phyloP scores from a whole-genome alignment of 352 stramenopile genomes.

The Phytophthora uliginosa region DNA sequence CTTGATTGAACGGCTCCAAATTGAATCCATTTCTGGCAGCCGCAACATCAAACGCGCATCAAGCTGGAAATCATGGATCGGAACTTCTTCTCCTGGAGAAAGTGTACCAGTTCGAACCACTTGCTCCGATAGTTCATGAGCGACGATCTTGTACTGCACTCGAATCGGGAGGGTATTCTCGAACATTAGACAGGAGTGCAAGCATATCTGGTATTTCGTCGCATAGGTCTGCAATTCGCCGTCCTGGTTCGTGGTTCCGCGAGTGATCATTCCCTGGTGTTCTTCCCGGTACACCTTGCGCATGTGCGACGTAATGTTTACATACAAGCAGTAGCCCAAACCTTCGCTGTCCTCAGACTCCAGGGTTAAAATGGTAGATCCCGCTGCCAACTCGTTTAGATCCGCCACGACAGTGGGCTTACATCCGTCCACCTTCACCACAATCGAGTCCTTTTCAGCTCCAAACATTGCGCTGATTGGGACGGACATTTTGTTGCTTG shows the following conservation, averaged over 20 bases:
- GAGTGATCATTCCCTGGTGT: constrained; percentile 78
- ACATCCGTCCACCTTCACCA: constrained; percentile 89
- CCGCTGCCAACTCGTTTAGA: constrained; percentile 66
- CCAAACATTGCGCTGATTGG: constrained; percentile 86
- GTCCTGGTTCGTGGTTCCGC: constrained; percentile 58
- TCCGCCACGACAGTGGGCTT: constrained; percentile 86
- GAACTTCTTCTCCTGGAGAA: constrained; percentile 85
- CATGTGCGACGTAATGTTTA: constrained; percentile 85
- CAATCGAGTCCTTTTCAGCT: constrained; percentile 80
- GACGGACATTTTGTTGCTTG: constrained; percentile 87
- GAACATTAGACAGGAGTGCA: constrained; percentile 88
- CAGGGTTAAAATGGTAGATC: constrained; percentile 76
- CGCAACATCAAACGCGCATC: constrained; percentile 77
- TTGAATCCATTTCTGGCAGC: constrained; percentile 88
- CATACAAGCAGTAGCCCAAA: constrained; percentile 87
- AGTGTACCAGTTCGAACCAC: constrained; percentile 76
- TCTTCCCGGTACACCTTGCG: constrained; percentile 92
- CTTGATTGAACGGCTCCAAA: constrained; percentile 78
- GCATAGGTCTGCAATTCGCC: constrained; percentile 81
- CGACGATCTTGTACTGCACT: constrained; percentile 85
- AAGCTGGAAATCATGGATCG: constrained; percentile 87
- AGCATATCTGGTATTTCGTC: constrained; percentile 89
- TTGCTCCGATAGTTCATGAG: constrained; percentile 25
- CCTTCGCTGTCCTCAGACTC: constrained; percentile 67
- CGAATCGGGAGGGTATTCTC: constrained; percentile 91